phyloP scores from a whole-genome alignment of 2,329 filamentous ascomycete genomes.

The Aspergillus ustus region DNA sequence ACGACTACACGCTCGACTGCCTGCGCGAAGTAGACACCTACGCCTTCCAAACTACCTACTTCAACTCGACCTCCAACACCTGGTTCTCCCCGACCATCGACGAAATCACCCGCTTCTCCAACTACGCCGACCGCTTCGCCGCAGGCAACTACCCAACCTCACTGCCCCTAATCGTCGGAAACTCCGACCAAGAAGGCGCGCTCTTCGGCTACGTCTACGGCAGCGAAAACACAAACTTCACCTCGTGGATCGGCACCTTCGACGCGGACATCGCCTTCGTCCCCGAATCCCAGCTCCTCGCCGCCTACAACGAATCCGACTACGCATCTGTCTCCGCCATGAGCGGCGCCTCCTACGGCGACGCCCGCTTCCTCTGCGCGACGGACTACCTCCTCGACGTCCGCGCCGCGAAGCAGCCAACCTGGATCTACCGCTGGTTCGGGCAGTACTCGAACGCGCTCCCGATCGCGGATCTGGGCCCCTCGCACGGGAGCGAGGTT shows the following conservation, averaged over 20 bases:
- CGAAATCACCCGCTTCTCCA: conserved; percentile 26
- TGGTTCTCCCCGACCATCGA: conserved; percentile 28
- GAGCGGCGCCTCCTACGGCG: conserved; percentile 30
- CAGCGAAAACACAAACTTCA: conserved; percentile 26
- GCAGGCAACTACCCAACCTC: conserved; percentile 25
- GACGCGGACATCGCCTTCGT: conserved; percentile 28
- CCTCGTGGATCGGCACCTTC: conserved; percentile 26
- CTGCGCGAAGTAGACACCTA: conserved; percentile 26
- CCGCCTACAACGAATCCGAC: conserved; percentile 23
- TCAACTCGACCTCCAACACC: conserved; percentile 30
- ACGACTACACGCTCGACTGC: conserved; percentile 25
- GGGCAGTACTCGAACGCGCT: conserved; percentile 28
- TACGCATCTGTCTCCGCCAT: conserved; percentile 25
- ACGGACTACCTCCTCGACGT: conserved; percentile 27
- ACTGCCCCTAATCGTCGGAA: conserved; percentile 27
- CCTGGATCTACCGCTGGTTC: conserved; percentile 32
- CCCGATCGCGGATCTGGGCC: conserved; percentile 20
- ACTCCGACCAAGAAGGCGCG: conserved; percentile 29
- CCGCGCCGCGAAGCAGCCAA: conserved; percentile 24
- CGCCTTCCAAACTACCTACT: conserved; percentile 26
- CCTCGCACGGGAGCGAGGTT: conserved; percentile 29
- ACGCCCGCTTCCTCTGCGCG: conserved; percentile 29
- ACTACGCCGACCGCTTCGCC: conserved; percentile 27
- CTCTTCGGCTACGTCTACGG: conserved; percentile 26
- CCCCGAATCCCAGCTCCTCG: conserved; percentile 20